These are phyloP conservation scores for Paraconiothyrium brasiliense DNA, from an alignment of 2,329 filamentous ascomycete genomes.

Conservation along the genomic window DNA sequence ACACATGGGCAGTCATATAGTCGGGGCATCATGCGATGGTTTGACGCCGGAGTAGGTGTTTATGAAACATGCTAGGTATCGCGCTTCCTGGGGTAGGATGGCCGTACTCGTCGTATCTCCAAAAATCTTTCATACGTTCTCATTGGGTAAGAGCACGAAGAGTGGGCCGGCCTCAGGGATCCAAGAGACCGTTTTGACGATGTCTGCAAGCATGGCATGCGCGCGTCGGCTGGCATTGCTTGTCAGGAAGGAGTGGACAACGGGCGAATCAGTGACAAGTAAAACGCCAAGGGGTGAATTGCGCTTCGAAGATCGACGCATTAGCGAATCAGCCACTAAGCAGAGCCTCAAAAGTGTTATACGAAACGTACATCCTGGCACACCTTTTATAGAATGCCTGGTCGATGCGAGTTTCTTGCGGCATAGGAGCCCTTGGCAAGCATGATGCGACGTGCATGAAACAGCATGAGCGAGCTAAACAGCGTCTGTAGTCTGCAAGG, in stretches of 20 bases:
- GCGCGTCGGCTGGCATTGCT: constrained; percentile 2
- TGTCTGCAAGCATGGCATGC: neutral
- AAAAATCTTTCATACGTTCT: neutral
- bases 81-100: constrained; percentile 23
- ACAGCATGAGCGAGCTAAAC: constrained; percentile 4
- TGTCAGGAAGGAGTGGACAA: neutral
- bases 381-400: neutral
- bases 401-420: neutral
- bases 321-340: constrained; percentile 12
- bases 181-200: neutral
- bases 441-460: constrained; percentile 12
- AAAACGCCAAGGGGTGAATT: constrained; percentile 9
- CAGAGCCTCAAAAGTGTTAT: constrained; percentile 6
- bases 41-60: constrained; percentile 13
- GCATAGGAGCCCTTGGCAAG: neutral
- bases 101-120: neutral
- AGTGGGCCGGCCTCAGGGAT: neutral
- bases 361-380: neutral
- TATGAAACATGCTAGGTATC: constrained; percentile 40
- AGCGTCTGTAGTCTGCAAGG: neutral
- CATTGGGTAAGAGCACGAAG: neutral
- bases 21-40: constrained; percentile 10
- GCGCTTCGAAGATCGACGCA: constrained; percentile 6
- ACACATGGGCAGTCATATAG: constrained; percentile 22
- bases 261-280: constrained; percentile 3